These are phyloP conservation scores for Bimuria novae-zelandiae DNA, from an alignment of 2,329 filamentous ascomycete species.

Conservation along the genomic window DNA sequence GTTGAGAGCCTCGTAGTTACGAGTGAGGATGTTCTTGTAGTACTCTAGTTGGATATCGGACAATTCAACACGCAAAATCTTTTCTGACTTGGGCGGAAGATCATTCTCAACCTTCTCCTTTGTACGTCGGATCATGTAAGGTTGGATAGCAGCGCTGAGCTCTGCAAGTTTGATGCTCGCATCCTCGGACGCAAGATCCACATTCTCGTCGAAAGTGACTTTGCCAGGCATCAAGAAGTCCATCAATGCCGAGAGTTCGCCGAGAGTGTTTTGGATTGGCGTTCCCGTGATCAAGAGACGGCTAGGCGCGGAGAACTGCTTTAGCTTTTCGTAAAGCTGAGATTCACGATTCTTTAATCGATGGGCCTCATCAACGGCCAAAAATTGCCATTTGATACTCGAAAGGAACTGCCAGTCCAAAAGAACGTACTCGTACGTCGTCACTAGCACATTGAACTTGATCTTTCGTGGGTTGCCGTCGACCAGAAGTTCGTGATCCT, in stretches of 20 bases:
- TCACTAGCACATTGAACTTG: constrained; percentile 97
- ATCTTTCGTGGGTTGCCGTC: constrained; percentile 85
- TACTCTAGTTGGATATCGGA: constrained; percentile 97
- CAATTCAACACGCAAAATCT: constrained; percentile 96
- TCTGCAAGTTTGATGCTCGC: constrained; percentile 86
- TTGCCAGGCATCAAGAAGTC: constrained; percentile 98
- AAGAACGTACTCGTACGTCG: constrained; percentile 95
- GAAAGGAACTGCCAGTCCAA: constrained; percentile 82
- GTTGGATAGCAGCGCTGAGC: constrained; percentile 83
- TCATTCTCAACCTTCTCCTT: constrained; percentile 98
- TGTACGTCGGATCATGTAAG: constrained; percentile 92
- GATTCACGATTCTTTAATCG: constrained; percentile 96
- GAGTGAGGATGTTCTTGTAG: constrained; percentile 97
- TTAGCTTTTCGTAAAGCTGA: constrained; percentile 83
- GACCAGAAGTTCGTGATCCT: constrained; percentile 85
- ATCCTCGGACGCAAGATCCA: constrained; percentile 79
- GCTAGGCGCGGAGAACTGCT: constrained; percentile 85
- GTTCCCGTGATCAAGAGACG: constrained; percentile 95
- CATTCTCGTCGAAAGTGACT: constrained; percentile 86
- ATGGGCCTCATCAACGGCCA: constrained; percentile 96
- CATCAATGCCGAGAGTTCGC: constrained; percentile 87
- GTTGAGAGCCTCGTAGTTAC: constrained; percentile 93
- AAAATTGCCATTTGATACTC: constrained; percentile 95
- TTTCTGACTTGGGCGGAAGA: constrained; percentile 94
- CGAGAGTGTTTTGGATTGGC: constrained; percentile 94